A percentile compares a stretch with the other conserved stretches of the same genome.
Conservation (phyloP, 257 asterid genomes). For the Przewalskia tangutica region DNA sequence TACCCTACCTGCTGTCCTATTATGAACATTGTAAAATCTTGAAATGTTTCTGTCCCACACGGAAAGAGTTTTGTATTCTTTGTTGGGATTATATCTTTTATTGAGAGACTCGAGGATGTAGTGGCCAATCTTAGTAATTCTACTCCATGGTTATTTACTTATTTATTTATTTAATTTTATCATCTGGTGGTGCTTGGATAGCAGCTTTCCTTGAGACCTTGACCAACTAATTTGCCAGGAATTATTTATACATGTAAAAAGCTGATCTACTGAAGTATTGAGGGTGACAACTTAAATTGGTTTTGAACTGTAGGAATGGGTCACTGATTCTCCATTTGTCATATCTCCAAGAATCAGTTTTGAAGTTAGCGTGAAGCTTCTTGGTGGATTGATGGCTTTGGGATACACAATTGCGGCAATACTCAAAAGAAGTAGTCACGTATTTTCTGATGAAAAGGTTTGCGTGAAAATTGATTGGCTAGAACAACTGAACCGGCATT, state of each 20-base stretch:
- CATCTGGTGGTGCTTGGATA: background rate
- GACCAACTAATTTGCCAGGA: background rate
- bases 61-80: background rate
- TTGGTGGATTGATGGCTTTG: constrained; percentile 97
- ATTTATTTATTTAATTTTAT: background rate
- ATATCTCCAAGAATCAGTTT: constrained; percentile 98
- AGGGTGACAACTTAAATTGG: constrained; percentile 4
- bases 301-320: constrained; percentile 76
- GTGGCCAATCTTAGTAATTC: background rate
- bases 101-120: background rate
- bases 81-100: background rate
- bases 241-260: background rate
- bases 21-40: background rate
- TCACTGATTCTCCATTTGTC: constrained; percentile 84
- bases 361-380: constrained; percentile 97
- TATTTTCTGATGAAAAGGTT: constrained; percentile 69
- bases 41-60: background rate
- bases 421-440: constrained; percentile 90
- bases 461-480: constrained; percentile 93
- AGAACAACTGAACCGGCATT: constrained; percentile 84
- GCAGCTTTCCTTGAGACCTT: background rate
- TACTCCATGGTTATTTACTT: background rate
- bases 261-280: background rate
- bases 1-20: background rate
- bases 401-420: constrained; percentile 97